Evolutionary conservation across 140 eudicot species (phyloP).

Genomic region (Stevia rebaudiana): DNA sequence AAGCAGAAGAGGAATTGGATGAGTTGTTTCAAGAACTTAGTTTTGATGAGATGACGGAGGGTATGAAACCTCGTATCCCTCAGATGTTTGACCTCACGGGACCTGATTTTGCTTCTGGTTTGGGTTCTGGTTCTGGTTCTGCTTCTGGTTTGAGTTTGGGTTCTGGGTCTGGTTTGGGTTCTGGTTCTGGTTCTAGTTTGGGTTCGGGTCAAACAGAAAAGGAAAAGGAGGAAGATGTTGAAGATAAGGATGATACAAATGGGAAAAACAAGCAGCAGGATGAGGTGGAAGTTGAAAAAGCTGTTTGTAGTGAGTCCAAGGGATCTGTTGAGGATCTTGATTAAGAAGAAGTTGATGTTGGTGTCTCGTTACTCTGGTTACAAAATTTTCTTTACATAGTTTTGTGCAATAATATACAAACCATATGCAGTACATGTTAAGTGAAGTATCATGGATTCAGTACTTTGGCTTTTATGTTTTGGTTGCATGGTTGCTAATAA

Average conservation of each 20-base stretch:
- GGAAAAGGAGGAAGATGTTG: neutral
- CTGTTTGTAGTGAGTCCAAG: neutral
- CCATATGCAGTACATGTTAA: neutral
- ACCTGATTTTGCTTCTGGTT: neutral
- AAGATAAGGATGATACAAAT: neutral
- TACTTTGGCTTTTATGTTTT: neutral
- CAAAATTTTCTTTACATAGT: neutral
- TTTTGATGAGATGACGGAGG: slow-evolving; percentile 1
- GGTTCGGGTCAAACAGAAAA: neutral
- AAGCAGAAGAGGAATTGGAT: neutral
- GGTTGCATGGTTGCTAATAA: neutral
- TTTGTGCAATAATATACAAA: neutral
- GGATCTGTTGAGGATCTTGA: neutral
- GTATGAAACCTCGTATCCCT: neutral
- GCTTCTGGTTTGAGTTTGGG: no score
- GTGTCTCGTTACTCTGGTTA: neutral
- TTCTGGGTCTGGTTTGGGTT: neutral
- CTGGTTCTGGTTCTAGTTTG: neutral
- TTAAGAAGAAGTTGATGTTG: neutral
- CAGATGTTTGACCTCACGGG: neutral
- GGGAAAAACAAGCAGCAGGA: neutral
- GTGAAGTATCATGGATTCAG: neutral
- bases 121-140: neutral
- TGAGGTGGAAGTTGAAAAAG: neutral
- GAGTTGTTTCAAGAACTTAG: neutral